These are phyloP conservation scores for Auricularia sp. DNA, from an alignment of 768 basidiomycete species.

Conservation along the genomic window DNA sequence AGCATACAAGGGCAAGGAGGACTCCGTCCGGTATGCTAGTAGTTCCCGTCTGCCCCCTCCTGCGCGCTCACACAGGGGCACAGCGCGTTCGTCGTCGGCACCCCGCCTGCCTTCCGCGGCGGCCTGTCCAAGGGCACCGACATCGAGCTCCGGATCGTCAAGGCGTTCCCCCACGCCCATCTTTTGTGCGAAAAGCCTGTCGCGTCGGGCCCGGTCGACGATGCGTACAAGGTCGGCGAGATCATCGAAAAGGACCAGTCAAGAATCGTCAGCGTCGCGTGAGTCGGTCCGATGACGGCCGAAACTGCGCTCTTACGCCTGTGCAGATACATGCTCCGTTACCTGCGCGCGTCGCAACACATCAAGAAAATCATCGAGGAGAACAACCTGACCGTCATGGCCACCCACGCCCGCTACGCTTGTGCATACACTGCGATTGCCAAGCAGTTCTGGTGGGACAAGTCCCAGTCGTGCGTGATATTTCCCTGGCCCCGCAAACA, in stretches of 20 bases:
- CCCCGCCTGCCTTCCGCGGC: constrained; percentile 90
- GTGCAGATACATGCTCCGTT: constrained; percentile 81
- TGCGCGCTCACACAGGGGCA: neutral
- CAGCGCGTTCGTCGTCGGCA: constrained; percentile 79
- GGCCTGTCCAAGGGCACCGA: constrained; percentile 64
- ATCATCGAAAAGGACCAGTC: constrained; percentile 57
- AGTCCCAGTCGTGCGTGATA: constrained; percentile 55
- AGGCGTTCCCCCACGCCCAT: constrained; percentile 77
- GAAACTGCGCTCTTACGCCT: neutral
- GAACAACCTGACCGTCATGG: constrained; percentile 91
- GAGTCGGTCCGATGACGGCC: neutral
- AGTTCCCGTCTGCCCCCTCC: neutral
- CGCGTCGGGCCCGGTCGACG: constrained; percentile 67
- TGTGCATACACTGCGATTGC: constrained; percentile 73
- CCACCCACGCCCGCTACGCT: constrained; percentile 90
- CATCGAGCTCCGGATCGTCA: constrained; percentile 79
- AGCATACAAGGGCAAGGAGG: constrained; percentile 44
- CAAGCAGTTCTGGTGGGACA: constrained; percentile 91
- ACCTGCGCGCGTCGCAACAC: constrained; percentile 86
- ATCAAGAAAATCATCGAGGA: constrained; percentile 95
- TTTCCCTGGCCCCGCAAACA: constrained; percentile 4
- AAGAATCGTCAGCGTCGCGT: neutral
- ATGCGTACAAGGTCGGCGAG: constrained; percentile 63
- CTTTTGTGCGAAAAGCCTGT: constrained; percentile 92
- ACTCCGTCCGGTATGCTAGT: constrained; percentile 40